These are phyloP conservation scores for Epichloe coenophiala DNA, from an alignment of 2,329 filamentous ascomycete species.

Conservation along the genomic window DNA sequence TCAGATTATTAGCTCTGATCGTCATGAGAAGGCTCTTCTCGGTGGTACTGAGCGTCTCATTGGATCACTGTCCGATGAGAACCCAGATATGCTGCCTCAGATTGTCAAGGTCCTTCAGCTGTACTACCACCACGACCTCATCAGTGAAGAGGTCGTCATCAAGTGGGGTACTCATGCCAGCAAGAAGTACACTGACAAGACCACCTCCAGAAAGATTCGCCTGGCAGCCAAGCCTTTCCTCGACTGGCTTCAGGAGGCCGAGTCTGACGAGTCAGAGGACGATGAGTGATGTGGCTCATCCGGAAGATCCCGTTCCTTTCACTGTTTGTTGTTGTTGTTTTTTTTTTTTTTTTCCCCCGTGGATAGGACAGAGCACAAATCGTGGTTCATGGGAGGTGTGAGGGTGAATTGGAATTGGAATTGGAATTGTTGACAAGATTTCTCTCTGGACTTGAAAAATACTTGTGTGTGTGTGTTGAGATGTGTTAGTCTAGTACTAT, in stretches of 20 bases:
- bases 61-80: slow-evolving; percentile 54
- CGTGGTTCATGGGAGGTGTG: background rate
- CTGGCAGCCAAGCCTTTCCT: slow-evolving; percentile 90
- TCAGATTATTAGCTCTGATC: slow-evolving; percentile 59
- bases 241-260: slow-evolving; percentile 81
- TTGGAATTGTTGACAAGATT: background rate
- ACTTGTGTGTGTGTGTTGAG: background rate
- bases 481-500: background rate
- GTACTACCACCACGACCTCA: slow-evolving; percentile 81
- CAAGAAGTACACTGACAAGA: slow-evolving; percentile 92
- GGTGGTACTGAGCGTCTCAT: slow-evolving; percentile 92
- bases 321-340: background rate
- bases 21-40: slow-evolving; percentile 88
- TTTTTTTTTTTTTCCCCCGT: background rate
- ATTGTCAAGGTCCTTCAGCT: slow-evolving; percentile 79
- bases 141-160: slow-evolving; percentile 77
- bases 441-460: no score
- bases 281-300: slow-evolving; percentile 9
- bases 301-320: no score
- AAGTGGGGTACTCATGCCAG: slow-evolving; percentile 90
- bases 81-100: slow-evolving; percentile 61
- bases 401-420: background rate
- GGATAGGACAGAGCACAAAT: background rate
- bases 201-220: slow-evolving; percentile 87
- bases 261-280: slow-evolving; percentile 54